Conservation (phyloP, 2,329 filamentous ascomycete species). For the Endocalyx cinctus region DNA sequence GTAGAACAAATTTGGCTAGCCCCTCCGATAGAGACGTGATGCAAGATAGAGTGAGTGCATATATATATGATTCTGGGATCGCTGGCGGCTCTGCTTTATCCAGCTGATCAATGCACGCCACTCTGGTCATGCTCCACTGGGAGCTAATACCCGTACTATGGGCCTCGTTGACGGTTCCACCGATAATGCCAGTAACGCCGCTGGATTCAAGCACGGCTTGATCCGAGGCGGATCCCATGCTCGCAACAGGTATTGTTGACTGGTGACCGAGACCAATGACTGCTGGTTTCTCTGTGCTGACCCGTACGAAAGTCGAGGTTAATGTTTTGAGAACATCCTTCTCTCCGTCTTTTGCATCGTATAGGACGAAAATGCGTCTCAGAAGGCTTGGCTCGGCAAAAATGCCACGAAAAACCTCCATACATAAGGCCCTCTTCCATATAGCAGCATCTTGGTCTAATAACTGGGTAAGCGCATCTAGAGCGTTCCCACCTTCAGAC, state of each 20-base stretch:
- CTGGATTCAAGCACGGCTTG: conserved; percentile 87
- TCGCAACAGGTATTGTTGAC: conserved; percentile 71
- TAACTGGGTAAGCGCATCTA: conserved; percentile 77
- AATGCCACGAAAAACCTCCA: conserved; percentile 84
- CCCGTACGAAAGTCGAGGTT: conserved; percentile 81
- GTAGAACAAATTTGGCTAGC: conserved; percentile 87
- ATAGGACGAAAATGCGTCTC: conserved; percentile 73
- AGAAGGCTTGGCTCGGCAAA: conserved; percentile 78
- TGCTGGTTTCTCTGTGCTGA: conserved; percentile 85
- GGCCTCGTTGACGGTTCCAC: conserved; percentile 63
- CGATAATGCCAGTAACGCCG: conserved; percentile 82
- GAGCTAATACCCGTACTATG: conserved; percentile 75
- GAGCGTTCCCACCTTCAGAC: conserved; percentile 75
- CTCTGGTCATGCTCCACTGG: conserved; percentile 84
- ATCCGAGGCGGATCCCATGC: conserved; percentile 60
- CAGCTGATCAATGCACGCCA: conserved; percentile 87
- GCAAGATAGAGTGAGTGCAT: conserved; percentile 82
- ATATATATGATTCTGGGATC: conserved; percentile 90
- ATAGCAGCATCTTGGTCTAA: conserved; percentile 77
- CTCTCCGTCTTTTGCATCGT: conserved; percentile 67
- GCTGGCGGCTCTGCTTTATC: conserved; percentile 83
- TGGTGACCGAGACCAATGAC: conserved; percentile 86
- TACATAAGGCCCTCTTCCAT: conserved; percentile 86
- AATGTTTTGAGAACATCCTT: conserved; percentile 77
- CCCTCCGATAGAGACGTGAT: conserved; percentile 88